Evolutionary conservation across 2,329 filamentous ascomycete genomes (phyloP), one percentile per base, ranked within the genome.

Genomic region (Colletotrichum limetticola): DNA sequence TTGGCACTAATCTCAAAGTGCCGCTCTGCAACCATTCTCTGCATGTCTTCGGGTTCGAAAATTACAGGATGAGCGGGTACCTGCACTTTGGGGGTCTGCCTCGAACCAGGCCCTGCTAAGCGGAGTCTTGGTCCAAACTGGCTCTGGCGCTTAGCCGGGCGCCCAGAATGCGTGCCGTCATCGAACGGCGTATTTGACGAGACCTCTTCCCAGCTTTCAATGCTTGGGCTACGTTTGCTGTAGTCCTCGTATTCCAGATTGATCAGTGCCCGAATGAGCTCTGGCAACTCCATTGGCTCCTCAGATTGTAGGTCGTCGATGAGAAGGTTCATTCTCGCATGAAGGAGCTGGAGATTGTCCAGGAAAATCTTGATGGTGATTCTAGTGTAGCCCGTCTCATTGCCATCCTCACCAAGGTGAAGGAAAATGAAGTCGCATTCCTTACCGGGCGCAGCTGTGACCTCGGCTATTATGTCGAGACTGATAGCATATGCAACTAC

Each of bases 341-440:
- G 94, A 5, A 99, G 88, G 6, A 98, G 87, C 74, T 91, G 90
- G 56, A 98, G 86, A 28, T 97, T 93, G 77, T 98, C 96, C 28
- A 99, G 86, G 85, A 98, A 99, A 0, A 94, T 94, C 84, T 98
- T 98, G 79, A 99, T 91, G 0, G 94, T 96, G 72, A 98, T 90
- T 65, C 94, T 89, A 4, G 92, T 91, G 60, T 92, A 92, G 14
- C 89, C 91, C 56, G 88, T 90, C 71, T 90, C 89, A 67, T 89
- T 89, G 56, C 85, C 86, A 61, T 92, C 88, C 77, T 93, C 91
- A 66, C 86, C 85, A 5, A 91, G 88, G 79, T 98, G 95, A 52
- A 99, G 83, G 80, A 95, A 97, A 35, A 98, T 89, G 80, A 95
- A 97, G 83, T 99, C 97, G 79, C 95, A 98, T 78, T 98, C 95